Evolutionary conservation across 2,329 filamentous ascomycete species (phyloP).

Genomic region (Paramyrothecium sp.): DNA sequence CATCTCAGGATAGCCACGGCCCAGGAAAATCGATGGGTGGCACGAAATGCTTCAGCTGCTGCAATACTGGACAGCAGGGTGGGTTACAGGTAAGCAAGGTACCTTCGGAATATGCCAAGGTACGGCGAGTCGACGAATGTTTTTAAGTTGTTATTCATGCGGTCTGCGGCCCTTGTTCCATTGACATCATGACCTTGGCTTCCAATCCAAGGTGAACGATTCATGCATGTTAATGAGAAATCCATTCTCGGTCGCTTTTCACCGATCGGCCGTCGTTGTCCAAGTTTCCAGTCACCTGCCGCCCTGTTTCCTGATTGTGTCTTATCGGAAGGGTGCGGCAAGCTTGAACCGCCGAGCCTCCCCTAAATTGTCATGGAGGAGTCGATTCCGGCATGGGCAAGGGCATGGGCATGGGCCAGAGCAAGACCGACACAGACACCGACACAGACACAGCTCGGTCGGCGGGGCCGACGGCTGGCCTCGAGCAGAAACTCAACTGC

Average conservation of each 20-base stretch:
- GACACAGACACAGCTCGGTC: slow-evolving; percentile 13
- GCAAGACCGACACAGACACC: not conserved
- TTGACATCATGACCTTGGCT: no score
- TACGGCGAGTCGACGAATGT: no score
- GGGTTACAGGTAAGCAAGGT: no score
- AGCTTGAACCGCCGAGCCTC: not conserved
- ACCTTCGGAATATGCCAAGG: no score
- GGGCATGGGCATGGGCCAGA: not conserved
- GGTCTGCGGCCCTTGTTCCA: no score
- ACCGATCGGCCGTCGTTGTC: not conserved
- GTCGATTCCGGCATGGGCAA: not conserved
- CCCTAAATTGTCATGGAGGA: not conserved
- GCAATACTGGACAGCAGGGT: no score
- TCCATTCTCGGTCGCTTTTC: slow-evolving; percentile 4
- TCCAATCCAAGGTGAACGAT: not conserved
- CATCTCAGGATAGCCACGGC: no score
- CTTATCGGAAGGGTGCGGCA: not conserved
- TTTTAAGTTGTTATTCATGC: no score
- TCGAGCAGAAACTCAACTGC: slow-evolving; percentile 22
- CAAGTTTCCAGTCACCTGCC: not conserved
- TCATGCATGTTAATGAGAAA: not conserved
- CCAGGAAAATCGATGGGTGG: no score
- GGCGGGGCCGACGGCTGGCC: slow-evolving; percentile 19
- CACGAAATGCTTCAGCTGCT: no score
- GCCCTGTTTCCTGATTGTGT: not conserved